Percentiles rank a stretch among this genome's conserved stretches.
Evolutionary conservation across 2,329 filamentous ascomycete species (phyloP).

Genomic region (Colletotrichum sp.): DNA sequence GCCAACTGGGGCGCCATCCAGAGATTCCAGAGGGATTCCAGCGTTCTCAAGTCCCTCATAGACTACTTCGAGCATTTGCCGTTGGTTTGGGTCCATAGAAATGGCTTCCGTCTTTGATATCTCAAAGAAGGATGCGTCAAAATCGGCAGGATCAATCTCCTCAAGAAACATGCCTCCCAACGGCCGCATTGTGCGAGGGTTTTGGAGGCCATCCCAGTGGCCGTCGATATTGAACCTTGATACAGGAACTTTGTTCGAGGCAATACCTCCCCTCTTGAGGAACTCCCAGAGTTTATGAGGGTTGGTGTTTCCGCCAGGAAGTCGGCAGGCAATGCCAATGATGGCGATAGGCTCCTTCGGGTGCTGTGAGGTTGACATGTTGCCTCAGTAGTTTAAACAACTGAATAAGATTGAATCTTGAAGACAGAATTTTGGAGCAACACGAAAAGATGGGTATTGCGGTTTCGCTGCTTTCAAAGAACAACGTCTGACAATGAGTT

Average conservation of each 20-base stretch:
- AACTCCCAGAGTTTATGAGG: constrained; percentile 42
- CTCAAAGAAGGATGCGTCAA: constrained; percentile 31
- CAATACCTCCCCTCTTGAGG: constrained; percentile 33
- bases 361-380: not conserved
- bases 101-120: constrained; percentile 25
- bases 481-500: not conserved
- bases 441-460: not conserved
- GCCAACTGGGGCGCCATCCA: not conserved
- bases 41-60: constrained; percentile 28
- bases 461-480: not conserved
- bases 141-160: not conserved
- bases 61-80: constrained; percentile 18
- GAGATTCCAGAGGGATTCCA: constrained; percentile 10
- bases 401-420: not conserved
- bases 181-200: constrained; percentile 37
- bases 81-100: constrained; percentile 28
- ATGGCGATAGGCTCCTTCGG: constrained; percentile 38
- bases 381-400: not conserved
- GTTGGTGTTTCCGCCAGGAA: constrained; percentile 38
- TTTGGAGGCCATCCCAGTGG: constrained; percentile 39
- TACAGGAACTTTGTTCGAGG: constrained; percentile 29
- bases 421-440: not conserved
- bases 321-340: constrained; percentile 46
- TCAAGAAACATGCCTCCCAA: constrained; percentile 39
- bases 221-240: constrained; percentile 36